These are phyloP conservation scores for Sicyos edulis DNA, from an alignment of 306 rosid genomes.

Conservation along the genomic window DNA sequence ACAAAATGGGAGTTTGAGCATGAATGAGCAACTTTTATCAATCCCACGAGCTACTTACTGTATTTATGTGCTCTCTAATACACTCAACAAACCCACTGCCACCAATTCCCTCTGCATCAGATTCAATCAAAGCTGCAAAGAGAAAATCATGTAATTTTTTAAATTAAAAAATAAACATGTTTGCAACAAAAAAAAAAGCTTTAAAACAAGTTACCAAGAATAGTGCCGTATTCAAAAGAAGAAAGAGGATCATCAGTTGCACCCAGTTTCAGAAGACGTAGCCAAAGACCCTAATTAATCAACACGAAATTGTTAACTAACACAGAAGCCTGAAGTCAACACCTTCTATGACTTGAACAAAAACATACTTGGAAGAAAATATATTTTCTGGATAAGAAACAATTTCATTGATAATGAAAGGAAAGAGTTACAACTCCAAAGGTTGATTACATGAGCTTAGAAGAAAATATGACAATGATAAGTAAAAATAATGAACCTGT, in stretches of 20 bases:
- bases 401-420: too few species aligned
- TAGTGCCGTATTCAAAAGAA: slow-evolving; percentile 98
- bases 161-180: slow-evolving; percentile 17
- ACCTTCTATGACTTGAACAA: slow-evolving; percentile 9
- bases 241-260: slow-evolving; percentile 97
- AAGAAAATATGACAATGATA: background rate
- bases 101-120: slow-evolving; percentile 99
- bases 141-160: slow-evolving; percentile 15
- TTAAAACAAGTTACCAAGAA: slow-evolving; percentile 58
- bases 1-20: slow-evolving; percentile 7
- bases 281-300: slow-evolving; percentile 74
- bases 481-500: slow-evolving; percentile 52
- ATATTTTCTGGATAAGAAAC: background rate
- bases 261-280: slow-evolving; percentile 90
- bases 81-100: slow-evolving; percentile 98
- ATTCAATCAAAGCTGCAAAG: slow-evolving; percentile 91
- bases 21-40: background rate
- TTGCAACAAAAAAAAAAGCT: slow-evolving; percentile 22
- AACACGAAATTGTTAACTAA: slow-evolving; percentile 23
- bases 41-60: slow-evolving; percentile 48
- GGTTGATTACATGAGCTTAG: too few species aligned
- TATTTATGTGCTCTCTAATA: slow-evolving; percentile 90
- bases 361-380: background rate
- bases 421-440: too few species aligned
- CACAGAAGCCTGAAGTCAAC: background rate